Conservation (phyloP, 2,329 filamentous ascomycete species). For the Pseudonectria buxi region DNA sequence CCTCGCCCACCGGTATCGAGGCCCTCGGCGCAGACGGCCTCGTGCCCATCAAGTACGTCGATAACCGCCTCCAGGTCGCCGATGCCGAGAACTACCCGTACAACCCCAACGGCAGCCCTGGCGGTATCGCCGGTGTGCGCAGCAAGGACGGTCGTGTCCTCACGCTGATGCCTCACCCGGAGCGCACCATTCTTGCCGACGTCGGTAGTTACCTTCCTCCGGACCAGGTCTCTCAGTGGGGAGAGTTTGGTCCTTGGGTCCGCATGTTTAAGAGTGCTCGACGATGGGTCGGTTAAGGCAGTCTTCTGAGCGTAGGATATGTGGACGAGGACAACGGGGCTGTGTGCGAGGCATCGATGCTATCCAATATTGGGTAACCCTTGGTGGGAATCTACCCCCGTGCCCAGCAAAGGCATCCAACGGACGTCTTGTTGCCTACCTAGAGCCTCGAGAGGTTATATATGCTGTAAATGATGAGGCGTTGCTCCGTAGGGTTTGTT, state of each 20-base stretch:
- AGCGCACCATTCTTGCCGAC: slow-evolving; percentile 77
- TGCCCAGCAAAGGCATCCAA: too few species aligned
- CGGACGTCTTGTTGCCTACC: too few species aligned
- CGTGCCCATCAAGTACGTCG: slow-evolving; percentile 74
- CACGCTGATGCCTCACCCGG: slow-evolving; percentile 90
- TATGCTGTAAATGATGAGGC: too few species aligned
- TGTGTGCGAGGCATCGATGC: too few species aligned
- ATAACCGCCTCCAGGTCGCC: slow-evolving; percentile 60
- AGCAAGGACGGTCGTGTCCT: slow-evolving; percentile 73
- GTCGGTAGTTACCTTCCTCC: slow-evolving; percentile 67
- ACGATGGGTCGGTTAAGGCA: slow-evolving; percentile 72
- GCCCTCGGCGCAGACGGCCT: slow-evolving; percentile 59
- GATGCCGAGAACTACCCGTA: slow-evolving; percentile 78
- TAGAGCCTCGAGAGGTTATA: too few species aligned
- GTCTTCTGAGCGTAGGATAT: too few species aligned
- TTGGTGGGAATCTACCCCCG: too few species aligned
- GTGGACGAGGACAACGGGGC: too few species aligned
- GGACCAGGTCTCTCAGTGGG: slow-evolving; percentile 57
- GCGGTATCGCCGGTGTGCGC: slow-evolving; percentile 69
- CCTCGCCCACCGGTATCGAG: slow-evolving; percentile 43
- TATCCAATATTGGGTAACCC: too few species aligned
- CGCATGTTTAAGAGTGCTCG: slow-evolving; percentile 82
- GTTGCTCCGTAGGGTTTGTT: too few species aligned
- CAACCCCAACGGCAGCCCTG: slow-evolving; percentile 79
- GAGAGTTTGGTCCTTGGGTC: slow-evolving; percentile 77